Evolutionary conservation across 2,329 filamentous ascomycete genomes (phyloP), one percentile per base, ranked within the genome.

Genomic region (Mycosphaerella sp.): DNA sequence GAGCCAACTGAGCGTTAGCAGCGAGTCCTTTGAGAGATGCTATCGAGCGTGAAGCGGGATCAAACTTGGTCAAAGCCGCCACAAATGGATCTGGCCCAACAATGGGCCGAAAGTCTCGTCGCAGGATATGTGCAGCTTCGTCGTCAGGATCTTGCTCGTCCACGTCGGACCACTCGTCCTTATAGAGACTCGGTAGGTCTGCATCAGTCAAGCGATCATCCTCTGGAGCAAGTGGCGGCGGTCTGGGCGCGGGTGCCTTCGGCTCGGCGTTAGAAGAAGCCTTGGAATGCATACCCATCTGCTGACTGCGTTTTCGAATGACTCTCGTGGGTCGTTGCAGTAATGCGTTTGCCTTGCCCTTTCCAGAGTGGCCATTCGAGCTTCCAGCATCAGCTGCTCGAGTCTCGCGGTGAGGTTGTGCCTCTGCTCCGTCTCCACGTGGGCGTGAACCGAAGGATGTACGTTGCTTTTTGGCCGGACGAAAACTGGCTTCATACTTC

Each of bases 1-100:
- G 68, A 10, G 76, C 76, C 32, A 66, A 65, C 28, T 75, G 74
- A 1, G 75, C 75, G 59, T 81, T 80, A 25, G 73, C 70, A 1
- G 79, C 77, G n/a, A 80, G 66, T 2, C 70, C 68, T 55, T 79
- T 79, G 0, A 83, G 71, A 52, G 75, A 74, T n/a, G 76, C 75
- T 0, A 71, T 73, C 9, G 75, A 70, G 52, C 77, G 71, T 35
- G 67, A 64, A 4, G 67, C 64, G 4, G 69, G 66, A 16, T 69
- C 63, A 54, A 65, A 66, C 57, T 73, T 75, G 13, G 69, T 74
- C 21, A 77, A 61, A 1, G 70, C 64, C 6, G 64, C 64, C 41
- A 75, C 66, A 45, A 75, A 69, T 16, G 65, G 61, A 37, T 73
- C 70, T 1, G 70, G 63, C 41, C 73, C 68, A 9, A 70, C 66